Base-by-base conservation (phyloP, 192 early-diverging fungal species). In the Entomortierella lignicola region DNA sequence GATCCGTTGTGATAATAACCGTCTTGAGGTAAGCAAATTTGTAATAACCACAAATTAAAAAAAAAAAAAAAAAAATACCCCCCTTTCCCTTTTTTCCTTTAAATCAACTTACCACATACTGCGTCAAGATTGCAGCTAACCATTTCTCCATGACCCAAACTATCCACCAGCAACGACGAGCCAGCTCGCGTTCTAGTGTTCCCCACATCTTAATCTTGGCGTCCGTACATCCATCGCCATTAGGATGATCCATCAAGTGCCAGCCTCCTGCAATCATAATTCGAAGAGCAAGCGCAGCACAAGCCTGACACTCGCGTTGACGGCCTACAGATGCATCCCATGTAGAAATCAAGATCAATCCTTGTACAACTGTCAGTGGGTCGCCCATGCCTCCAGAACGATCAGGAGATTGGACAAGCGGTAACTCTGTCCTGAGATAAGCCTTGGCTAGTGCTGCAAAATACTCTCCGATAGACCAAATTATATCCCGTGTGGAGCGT, bases 251-350 rank as follows among this genome's bases (percentile, higher is more conserved):
- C 75, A 79, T 79, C 30, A 79, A 32, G 51, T 79, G 75, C 75
- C 75, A 79, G 2, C 75, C 75, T 56, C 75, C 75, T 17, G 75
- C 75, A 60, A 79, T 70, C 75, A 79, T 79, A 43, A 79, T 79
- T 15, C 75, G 66, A 32, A 79, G 63, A 0, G 75, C 75, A n/a
- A 79, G 42, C 0, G 75, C 75, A 20, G 75, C 66, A 60, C 75
- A 79, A 13, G 75, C 75, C 23, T 70, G 66, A 51, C 67, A 69
- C 39, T 79, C 75, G 2, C 75, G 75, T 52, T 79, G 75, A 18
- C 75, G 75, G 18, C 75, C 75, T 1, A 79, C 68, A 30, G 75
- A 70, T 0, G 75, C 75, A 70, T 79, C 75, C 75, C 75, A 79
- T 31, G 75, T 60, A 4, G 75, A 65, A 34, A 79, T 79, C 67